Evolutionary conservation across 164 flowering plant genomes (phyloP).

Genomic region (Nymphaea colorata): DNA sequence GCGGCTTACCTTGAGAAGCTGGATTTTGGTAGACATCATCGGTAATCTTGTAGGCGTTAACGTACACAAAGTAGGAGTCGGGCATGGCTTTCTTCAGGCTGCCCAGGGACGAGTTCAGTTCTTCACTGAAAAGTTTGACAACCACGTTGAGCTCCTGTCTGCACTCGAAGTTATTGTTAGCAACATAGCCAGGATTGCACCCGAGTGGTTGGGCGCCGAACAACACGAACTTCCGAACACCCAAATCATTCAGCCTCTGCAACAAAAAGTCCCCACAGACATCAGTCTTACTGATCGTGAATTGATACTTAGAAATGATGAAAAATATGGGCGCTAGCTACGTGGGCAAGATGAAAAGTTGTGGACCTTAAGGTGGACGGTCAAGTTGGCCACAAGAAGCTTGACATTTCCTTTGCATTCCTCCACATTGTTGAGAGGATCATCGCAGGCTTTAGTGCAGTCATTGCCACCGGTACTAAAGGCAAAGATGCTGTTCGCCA

Average conservation of each 20-base stretch:
- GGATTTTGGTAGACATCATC: constrained; percentile 32
- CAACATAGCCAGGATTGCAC: constrained; percentile 27
- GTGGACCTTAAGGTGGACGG: too few species aligned
- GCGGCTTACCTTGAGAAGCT: constrained; percentile 21
- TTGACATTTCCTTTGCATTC: too few species aligned
- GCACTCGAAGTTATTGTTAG: constrained; percentile 14
- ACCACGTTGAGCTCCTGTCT: constrained; percentile 24
- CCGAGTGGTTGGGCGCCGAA: constrained; percentile 42
- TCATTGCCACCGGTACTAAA: too few species aligned
- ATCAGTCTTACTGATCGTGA: too few species aligned
- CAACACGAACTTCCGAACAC: constrained; percentile 50
- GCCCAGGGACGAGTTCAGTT: constrained; percentile 24
- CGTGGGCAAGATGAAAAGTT: too few species aligned
- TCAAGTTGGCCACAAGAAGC: too few species aligned
- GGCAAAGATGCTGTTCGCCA: too few species aligned
- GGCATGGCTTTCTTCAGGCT: constrained; percentile 24
- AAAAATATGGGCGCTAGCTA: too few species aligned
- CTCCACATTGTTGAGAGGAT: too few species aligned
- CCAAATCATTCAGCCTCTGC: constrained; percentile 46
- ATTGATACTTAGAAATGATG: too few species aligned
- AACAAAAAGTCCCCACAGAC: background rate
- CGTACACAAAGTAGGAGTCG: constrained; percentile 30
- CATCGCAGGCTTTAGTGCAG: too few species aligned
- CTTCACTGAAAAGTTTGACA: constrained; percentile 32
- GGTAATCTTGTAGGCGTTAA: constrained; percentile 37